A percentile compares a stretch with the other conserved stretches of the same genome.
Evolutionary conservation across 139 green algal species (phyloP).

Genomic region (Closterium sp.): DNA sequence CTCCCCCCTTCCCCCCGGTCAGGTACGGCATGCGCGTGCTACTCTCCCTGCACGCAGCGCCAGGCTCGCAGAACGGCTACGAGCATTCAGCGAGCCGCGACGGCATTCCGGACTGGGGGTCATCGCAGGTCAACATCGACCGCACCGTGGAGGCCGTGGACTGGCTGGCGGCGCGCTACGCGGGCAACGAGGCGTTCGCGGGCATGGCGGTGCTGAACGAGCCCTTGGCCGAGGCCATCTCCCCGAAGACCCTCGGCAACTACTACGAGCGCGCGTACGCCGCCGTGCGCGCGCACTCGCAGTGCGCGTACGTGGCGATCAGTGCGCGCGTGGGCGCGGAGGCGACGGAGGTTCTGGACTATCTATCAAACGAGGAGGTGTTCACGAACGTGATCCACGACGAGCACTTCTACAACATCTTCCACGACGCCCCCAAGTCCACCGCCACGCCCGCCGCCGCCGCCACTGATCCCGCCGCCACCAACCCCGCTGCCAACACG

Average conservation of each 20-base stretch:
- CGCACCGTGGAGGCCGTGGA: constrained; percentile 7
- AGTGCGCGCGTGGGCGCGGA: constrained; percentile 7
- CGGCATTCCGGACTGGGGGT: not conserved
- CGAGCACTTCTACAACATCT: constrained; percentile 1
- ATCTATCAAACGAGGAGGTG: not conserved
- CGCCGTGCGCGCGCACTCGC: constrained; percentile 10
- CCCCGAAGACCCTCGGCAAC: not conserved
- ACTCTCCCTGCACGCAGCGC: constrained; percentile 16
- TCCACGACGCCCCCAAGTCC: not conserved
- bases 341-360: not conserved
- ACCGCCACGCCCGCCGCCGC: not conserved
- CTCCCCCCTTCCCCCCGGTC: not conserved
- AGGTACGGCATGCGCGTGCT: constrained; percentile 11
- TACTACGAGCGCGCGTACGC: constrained; percentile 19
- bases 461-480: not conserved
- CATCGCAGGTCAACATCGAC: not conserved
- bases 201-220: constrained; percentile 38
- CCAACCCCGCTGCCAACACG: not conserved
- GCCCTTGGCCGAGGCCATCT: not conserved
- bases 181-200: not conserved
- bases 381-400: not conserved
- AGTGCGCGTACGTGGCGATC: constrained; percentile 19
- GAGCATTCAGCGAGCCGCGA: constrained; percentile 24
- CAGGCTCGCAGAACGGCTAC: constrained; percentile 26
- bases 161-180: constrained; percentile 15